phyloP scores from a whole-genome alignment of 208 protist genomes.

The Trypanosoma boissoni region DNA sequence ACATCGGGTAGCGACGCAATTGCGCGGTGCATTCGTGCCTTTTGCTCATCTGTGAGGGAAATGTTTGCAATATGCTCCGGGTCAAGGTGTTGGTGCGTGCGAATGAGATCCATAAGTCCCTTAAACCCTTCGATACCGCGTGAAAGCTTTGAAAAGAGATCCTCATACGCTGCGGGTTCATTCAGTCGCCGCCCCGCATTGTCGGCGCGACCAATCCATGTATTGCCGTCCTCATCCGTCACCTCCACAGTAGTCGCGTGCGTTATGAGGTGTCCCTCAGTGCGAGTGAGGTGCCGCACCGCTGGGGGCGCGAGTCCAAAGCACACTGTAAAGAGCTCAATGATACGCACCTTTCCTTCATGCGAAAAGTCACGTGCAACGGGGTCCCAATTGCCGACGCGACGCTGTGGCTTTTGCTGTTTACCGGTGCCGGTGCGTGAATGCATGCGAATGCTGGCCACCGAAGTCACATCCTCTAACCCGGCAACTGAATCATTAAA shows the following conservation, averaged over 20 bases:
- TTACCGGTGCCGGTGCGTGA: too few species aligned
- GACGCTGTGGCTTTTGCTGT: slow-evolving; percentile 10
- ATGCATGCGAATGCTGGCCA: background rate
- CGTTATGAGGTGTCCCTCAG: slow-evolving; percentile 13
- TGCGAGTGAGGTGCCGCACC: slow-evolving; percentile 30
- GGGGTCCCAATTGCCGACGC: slow-evolving; percentile 25
- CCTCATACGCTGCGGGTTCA: slow-evolving; percentile 35
- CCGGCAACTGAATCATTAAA: slow-evolving; percentile 8
- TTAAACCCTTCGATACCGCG: slow-evolving; percentile 29
- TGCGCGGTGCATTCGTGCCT: slow-evolving; percentile 28
- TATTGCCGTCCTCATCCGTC: slow-evolving; percentile 33
- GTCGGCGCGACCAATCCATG: slow-evolving; percentile 18
- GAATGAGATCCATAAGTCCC: slow-evolving; percentile 33
- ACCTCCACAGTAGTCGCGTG: slow-evolving; percentile 31
- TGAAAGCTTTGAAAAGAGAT: slow-evolving; percentile 39
- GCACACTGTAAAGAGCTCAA: slow-evolving; percentile 67
- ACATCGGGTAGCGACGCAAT: slow-evolving; percentile 18
- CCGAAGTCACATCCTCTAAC: slow-evolving; percentile 10
- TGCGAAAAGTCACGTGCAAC: slow-evolving; percentile 32
- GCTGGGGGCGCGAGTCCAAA: slow-evolving; percentile 40
- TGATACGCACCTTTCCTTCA: slow-evolving; percentile 53
- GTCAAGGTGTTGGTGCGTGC: slow-evolving; percentile 28
- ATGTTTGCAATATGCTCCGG: slow-evolving; percentile 39
- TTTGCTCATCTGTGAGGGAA: slow-evolving; percentile 24
- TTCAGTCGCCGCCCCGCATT: slow-evolving; percentile 33